These are phyloP conservation scores for Hexamita inflata DNA, from an alignment of 208 protist species.

Conservation along the genomic window DNA sequence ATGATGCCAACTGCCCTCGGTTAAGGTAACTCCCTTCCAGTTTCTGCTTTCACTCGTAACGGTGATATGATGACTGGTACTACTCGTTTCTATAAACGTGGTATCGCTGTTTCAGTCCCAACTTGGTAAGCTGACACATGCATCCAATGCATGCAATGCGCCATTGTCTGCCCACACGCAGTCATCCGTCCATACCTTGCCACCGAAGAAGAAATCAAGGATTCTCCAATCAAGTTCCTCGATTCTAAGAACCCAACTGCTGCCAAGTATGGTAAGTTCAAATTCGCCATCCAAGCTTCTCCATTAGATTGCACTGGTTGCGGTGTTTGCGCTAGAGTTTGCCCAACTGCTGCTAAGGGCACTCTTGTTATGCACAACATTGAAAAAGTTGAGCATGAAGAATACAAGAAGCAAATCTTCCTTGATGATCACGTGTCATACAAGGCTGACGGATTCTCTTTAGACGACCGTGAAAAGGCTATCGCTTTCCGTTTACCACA, in stretches of 20 bases:
- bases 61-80: slow-evolving; percentile 26
- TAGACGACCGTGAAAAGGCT: slow-evolving; percentile 15
- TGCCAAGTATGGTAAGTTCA: slow-evolving; percentile 11
- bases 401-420: slow-evolving; percentile 51
- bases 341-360: slow-evolving; percentile 44
- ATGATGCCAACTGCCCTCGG: neutral
- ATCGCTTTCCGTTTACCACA: slow-evolving; percentile 52
- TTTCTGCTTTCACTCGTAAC: neutral
- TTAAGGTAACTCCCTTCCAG: neutral
- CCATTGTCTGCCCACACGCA: slow-evolving; percentile 57
- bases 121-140: slow-evolving; percentile 52
- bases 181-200: slow-evolving; percentile 56
- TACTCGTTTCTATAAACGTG: slow-evolving; percentile 51
- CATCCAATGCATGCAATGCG: slow-evolving; percentile 58
- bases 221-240: neutral
- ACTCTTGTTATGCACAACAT: slow-evolving; percentile 41
- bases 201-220: slow-evolving; percentile 25
- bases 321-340: slow-evolving; percentile 48
- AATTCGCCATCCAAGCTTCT: slow-evolving; percentile 52
- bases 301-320: slow-evolving; percentile 58
- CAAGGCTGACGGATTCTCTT: slow-evolving; percentile 8
- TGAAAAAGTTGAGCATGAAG: slow-evolving; percentile 26
- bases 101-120: slow-evolving; percentile 49
- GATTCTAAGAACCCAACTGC: neutral
- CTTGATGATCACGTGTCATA: slow-evolving; percentile 5